Conservation (phyloP, 352 stramenopile species). For the Elongisporangium undulatum region DNA sequence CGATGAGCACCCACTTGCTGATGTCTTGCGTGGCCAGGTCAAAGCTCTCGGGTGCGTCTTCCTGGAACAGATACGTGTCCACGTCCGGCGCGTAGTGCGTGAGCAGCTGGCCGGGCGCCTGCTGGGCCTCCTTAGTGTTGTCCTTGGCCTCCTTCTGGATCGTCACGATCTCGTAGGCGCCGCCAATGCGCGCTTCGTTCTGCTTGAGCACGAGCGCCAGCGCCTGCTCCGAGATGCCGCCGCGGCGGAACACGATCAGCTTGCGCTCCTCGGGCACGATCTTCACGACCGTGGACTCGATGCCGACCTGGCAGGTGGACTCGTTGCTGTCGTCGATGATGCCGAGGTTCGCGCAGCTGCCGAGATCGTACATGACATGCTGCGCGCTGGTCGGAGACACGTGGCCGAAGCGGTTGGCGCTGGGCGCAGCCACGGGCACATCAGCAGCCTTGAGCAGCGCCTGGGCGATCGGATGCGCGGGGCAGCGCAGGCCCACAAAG, state of each 20-base stretch:
- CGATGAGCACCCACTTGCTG: slow-evolving; percentile 68
- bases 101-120: slow-evolving; percentile 95
- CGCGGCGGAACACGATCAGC: slow-evolving; percentile 85
- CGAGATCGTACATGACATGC: slow-evolving; percentile 98
- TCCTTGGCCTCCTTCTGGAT: slow-evolving; percentile 63
- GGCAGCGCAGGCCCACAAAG: slow-evolving; percentile 96
- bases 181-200: slow-evolving; percentile 30
- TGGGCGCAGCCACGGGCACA: slow-evolving; percentile 96
- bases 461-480: slow-evolving; percentile 90
- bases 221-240: slow-evolving; percentile 74
- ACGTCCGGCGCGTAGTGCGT: slow-evolving; percentile 98
- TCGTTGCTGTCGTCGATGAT: slow-evolving; percentile 58
- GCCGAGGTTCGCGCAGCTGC: slow-evolving; percentile 86
- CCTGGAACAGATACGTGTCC: slow-evolving; percentile 81
- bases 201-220: slow-evolving; percentile 54
- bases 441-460: slow-evolving; percentile 84
- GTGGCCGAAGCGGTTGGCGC: slow-evolving; percentile 98
- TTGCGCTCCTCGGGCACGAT: slow-evolving; percentile 77
- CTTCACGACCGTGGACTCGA: slow-evolving; percentile 94
- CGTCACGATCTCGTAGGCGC: slow-evolving; percentile 53
- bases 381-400: slow-evolving; percentile 94
- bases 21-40: slow-evolving; percentile 28
- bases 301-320: slow-evolving; percentile 84
- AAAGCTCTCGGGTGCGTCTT: slow-evolving; percentile 27
- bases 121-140: slow-evolving; percentile 66